Conservation (phyloP, 495 filamentous ascomycete genomes). For the Neurospora sp. region DNA sequence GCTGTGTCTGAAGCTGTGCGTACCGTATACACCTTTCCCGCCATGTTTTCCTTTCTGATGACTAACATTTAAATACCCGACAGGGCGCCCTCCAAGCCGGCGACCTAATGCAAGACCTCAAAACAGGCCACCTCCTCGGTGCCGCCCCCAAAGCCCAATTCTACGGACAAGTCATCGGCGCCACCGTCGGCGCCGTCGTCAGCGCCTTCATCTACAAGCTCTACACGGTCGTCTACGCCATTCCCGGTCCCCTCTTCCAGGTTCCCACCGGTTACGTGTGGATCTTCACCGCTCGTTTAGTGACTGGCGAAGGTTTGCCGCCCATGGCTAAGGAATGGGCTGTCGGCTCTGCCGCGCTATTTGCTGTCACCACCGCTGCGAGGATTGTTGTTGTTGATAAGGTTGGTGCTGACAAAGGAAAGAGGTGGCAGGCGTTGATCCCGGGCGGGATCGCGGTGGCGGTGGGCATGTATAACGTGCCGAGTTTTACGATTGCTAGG, state of each 20-base stretch:
- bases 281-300: slow-evolving; percentile 89
- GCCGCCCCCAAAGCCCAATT: slow-evolving; percentile 93
- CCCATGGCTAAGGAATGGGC: slow-evolving; percentile 72
- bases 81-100: slow-evolving; percentile 90
- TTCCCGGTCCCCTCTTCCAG: slow-evolving; percentile 83
- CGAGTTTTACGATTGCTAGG: slow-evolving; percentile 86
- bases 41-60: not conserved
- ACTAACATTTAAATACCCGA: slow-evolving; percentile 24
- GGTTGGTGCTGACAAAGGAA: slow-evolving; percentile 21
- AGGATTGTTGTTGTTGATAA: slow-evolving; percentile 38
- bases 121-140: slow-evolving; percentile 88
- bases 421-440: slow-evolving; percentile 48
- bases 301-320: slow-evolving; percentile 88
- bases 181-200: slow-evolving; percentile 76
- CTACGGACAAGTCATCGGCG: slow-evolving; percentile 89
- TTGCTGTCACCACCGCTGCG: slow-evolving; percentile 55
- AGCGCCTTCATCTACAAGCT: slow-evolving; percentile 82
- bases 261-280: slow-evolving; percentile 92
- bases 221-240: slow-evolving; percentile 79
- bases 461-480: slow-evolving; percentile 84
- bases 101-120: slow-evolving; percentile 97
- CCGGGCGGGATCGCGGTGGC: slow-evolving; percentile 94
- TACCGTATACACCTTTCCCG: not conserved
- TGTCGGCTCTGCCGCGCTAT: slow-evolving; percentile 56
- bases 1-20: slow-evolving; percentile 49